These are phyloP conservation scores for Apiotrichum gracile DNA, from an alignment of 1,284 basidiomycete species.

Conservation along the genomic window DNA sequence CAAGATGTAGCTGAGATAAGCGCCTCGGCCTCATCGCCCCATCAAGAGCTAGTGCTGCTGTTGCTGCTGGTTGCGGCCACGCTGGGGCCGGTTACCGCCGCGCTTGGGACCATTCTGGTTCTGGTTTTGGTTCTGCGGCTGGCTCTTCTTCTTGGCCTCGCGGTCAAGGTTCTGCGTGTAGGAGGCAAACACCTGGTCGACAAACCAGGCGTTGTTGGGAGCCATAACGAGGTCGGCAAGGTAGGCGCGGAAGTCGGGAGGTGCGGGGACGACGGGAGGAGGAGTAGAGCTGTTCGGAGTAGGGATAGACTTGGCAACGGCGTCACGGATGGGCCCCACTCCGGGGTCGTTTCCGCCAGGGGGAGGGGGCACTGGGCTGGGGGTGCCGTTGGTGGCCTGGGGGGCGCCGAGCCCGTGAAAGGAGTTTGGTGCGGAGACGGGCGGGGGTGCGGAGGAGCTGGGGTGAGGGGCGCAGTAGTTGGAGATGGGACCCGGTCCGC, in stretches of 20 bases:
- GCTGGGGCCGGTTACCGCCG: neutral
- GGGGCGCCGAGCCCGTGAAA: too few species aligned
- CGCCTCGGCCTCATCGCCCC: too few species aligned
- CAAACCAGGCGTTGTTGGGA: neutral
- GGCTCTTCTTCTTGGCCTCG: neutral
- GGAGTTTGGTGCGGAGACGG: neutral
- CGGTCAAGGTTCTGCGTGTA: neutral
- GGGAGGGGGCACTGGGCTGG: neutral
- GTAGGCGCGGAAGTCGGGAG: neutral
- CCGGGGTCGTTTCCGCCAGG: neutral
- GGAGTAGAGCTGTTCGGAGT: neutral
- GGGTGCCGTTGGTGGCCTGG: neutral
- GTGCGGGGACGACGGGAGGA: neutral
- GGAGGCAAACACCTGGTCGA: conserved; percentile 1
- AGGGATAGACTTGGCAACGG: neutral
- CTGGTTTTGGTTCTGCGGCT: neutral
- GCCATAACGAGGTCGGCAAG: neutral
- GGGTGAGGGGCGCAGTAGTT: neutral
- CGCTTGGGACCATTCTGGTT: neutral
- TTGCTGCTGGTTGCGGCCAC: neutral
- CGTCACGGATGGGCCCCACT: neutral
- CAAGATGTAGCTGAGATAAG: neutral
- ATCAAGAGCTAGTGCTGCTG: neutral
- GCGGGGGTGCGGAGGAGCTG: neutral
- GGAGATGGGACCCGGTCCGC: neutral